Base-by-base conservation (phyloP, 345 rosid species). In the Arabidopsis arenosa region DNA sequence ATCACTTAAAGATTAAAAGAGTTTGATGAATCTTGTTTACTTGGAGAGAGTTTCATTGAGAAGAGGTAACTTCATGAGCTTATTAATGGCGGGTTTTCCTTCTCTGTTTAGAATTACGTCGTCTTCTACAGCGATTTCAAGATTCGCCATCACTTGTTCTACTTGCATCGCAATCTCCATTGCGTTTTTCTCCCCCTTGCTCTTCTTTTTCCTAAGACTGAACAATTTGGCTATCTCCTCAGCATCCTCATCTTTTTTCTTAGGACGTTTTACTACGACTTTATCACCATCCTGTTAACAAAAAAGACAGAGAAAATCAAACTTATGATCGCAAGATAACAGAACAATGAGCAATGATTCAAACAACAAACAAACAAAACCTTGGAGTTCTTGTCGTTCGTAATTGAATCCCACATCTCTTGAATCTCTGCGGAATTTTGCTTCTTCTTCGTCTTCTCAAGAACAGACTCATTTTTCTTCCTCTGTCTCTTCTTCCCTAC, bases 341-440 rank as follows among this genome's bases (percentile, higher is more conserved):
- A 52, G n/a, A 66, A 66, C 49, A 66, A 44, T 10, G 14, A 54
- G 4, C 1, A 54, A 2, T 28, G 36, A 44, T 6, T 70, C 5
- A 70, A 10, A 59, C 35, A 32, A 14, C 47, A 60, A 36, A 39
- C 9, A 51, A 49, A 64, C 65, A n/a, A 30, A 73, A 88, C 98
- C 88, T 89, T 87, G 28, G 96, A 84, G 82, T 85, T 87, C 11
- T 79, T 87, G 83, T 86, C 82, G 52, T 84, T 89, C 3, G 89
- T 90, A 60, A 90, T 82, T 43, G 90, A 90, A 43, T 88, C 89
- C 97, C 96, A 93, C 96, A 93, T 91, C 89, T 91, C 98, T 65
- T 87, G 75, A 13, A 91, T 84, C 68, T 91, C 97, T 14, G 73
- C 56, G 2, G 77, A 62, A 41, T 55, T 63, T 15, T 80, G 64